These are phyloP conservation scores for Eustoma russellianum DNA, from an alignment of 257 asterid genomes.

Conservation along the genomic window DNA sequence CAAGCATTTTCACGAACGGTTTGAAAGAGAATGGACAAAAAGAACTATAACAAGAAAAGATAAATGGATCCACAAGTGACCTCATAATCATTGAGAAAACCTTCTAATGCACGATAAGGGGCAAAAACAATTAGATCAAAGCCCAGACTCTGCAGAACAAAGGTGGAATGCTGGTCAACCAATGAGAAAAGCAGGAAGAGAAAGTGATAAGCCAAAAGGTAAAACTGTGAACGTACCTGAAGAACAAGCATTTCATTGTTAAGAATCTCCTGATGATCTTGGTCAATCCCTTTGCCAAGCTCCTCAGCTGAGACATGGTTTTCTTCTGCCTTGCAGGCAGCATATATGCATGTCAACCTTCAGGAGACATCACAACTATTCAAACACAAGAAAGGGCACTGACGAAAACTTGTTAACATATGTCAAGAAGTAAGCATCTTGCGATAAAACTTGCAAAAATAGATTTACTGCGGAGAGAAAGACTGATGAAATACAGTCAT, in stretches of 20 bases:
- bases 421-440: not conserved
- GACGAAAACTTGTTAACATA: not conserved
- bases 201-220: not conserved
- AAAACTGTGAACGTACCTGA: slow-evolving; percentile 46
- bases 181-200: slow-evolving; percentile 7
- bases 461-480: not conserved
- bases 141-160: slow-evolving; percentile 70
- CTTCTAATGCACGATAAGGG: slow-evolving; percentile 90
- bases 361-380: slow-evolving; percentile 9
- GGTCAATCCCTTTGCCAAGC: slow-evolving; percentile 97
- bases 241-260: slow-evolving; percentile 90
- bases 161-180: slow-evolving; percentile 7
- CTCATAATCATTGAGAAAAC: slow-evolving; percentile 70
- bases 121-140: slow-evolving; percentile 93
- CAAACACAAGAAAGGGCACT: not conserved
- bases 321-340: slow-evolving; percentile 97
- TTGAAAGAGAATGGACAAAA: slow-evolving; percentile 6
- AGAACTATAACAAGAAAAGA: not conserved
- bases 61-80: slow-evolving; percentile 22
- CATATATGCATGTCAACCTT: slow-evolving; percentile 96
- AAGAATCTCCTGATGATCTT: slow-evolving; percentile 83
- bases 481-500: not conserved
- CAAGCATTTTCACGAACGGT: slow-evolving; percentile 9
- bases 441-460: slow-evolving; percentile 1
- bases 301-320: slow-evolving; percentile 99